phyloP scores from a whole-genome alignment of 2,329 filamentous ascomycete species.

The Ilyonectria mors-panacis region DNA sequence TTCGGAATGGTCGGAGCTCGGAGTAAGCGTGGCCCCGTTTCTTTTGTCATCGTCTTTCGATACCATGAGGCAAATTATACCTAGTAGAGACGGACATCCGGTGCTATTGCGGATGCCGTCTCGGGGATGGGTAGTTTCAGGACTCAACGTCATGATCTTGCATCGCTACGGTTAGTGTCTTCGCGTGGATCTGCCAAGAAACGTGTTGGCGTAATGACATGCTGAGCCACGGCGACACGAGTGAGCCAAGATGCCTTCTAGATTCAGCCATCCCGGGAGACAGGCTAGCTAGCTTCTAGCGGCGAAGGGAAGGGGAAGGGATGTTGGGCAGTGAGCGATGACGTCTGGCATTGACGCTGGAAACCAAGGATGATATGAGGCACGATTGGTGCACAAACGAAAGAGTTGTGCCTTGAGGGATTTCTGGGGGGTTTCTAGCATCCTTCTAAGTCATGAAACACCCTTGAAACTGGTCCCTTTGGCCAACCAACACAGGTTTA shows the following conservation, averaged over 20 bases:
- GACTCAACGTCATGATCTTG: neutral
- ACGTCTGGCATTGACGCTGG: neutral
- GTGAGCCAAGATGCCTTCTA: neutral
- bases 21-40: conserved; percentile 1
- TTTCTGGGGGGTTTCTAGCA: conserved; percentile 6
- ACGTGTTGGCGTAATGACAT: neutral
- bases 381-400: neutral
- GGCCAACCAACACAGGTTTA: neutral
- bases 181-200: conserved; percentile 12
- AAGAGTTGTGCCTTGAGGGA: conserved; percentile 1
- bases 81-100: conserved; percentile 4
- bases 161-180: neutral
- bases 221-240: conserved; percentile 22
- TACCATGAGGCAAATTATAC: conserved; percentile 16
- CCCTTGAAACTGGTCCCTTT: conserved; percentile 15
- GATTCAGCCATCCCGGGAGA: neutral
- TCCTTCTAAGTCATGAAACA: conserved; percentile 18
- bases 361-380: neutral
- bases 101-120: conserved; percentile 17
- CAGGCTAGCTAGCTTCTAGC: neutral
- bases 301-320: neutral
- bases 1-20: neutral
- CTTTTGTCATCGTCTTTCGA: conserved; percentile 24
- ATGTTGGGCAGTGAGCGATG: neutral
- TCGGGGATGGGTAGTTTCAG: neutral